phyloP scores from a whole-genome alignment of 2,329 filamentous ascomycete genomes.

The Fusarium staphyleae region DNA sequence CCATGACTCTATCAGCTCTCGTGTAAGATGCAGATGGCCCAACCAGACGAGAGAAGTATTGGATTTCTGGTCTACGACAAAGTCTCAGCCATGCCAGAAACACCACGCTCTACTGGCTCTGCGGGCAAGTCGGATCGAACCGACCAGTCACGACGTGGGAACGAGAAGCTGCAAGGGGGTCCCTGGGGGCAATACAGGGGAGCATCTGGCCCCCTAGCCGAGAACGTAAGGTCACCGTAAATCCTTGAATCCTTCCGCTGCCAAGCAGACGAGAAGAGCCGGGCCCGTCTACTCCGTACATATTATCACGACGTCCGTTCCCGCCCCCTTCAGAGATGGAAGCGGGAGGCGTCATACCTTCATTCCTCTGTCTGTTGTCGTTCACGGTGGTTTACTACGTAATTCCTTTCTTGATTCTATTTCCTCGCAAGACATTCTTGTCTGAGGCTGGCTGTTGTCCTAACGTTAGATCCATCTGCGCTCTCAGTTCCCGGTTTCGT shows the following conservation, averaged over 20 bases:
- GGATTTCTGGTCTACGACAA: conserved; percentile 3
- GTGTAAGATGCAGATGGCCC: conserved; percentile 13
- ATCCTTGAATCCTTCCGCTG: conserved; percentile 12
- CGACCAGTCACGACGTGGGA: conserved; percentile 12
- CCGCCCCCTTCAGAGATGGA: conserved; percentile 5
- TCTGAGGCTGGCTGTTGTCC: conserved; percentile 23
- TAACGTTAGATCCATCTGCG: conserved; percentile 1
- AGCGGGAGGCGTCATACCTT: conserved; percentile 16
- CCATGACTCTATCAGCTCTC: conserved; percentile 7
- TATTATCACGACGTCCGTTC: conserved; percentile 40
- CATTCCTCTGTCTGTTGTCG: conserved; percentile 26
- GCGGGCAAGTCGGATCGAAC: conserved; percentile 7
- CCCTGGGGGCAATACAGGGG: conserved; percentile 10
- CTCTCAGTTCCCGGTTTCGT: not conserved
- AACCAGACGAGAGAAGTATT: conserved; percentile 17
- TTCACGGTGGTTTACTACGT: conserved; percentile 26
- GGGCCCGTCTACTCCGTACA: conserved; percentile 27
- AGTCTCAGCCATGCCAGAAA: conserved; percentile 16
- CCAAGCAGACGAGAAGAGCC: conserved; percentile 1
- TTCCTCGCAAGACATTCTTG: conserved; percentile 26
- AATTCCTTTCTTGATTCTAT: conserved; percentile 10
- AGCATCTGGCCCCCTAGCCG: not conserved
- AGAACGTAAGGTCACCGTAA: not conserved
- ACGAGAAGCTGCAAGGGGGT: conserved; percentile 18
- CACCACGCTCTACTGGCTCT: conserved; percentile 13